Evolutionary conservation across 768 basidiomycete species (phyloP), one percentile per base, ranked within the genome.

Genomic region (Amanita inopinata): DNA sequence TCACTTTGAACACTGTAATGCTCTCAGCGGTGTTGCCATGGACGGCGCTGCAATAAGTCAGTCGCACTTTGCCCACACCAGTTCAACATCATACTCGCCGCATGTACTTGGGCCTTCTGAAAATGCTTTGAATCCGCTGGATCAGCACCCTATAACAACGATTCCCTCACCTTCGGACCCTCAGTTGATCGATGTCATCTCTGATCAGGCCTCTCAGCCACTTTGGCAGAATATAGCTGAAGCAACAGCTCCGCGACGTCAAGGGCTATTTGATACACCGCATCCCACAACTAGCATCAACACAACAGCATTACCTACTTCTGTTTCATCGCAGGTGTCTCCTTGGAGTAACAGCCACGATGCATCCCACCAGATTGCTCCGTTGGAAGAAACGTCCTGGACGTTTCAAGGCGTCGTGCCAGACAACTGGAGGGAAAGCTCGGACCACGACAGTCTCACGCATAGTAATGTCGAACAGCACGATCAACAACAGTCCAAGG

Each of bases 401-500:
- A 63, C 74, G 8, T 71, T 73, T 3, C 64, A 76, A 41, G 65
- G 65, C 17, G 52, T 55, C 25, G 56, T 64, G 0, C 68, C 74
- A 25, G 71, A 73, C 12, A 62, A 55, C 36, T 79, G 77, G 78
- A 62, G 56, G 36, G 54, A 61, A 35, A 46, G 53, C 5, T 43
- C 64, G 2, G 28, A 41, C n/a, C 43, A 31, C 22, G 66, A 65
- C 46, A 74, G 73, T 46, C 62, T 80, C 14, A 77, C 79, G 0
- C 65, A 72, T 43, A 72, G 67, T 40, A 78, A 77, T 49, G 59
- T 79, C 14, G 74, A 71, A 6, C 76, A 78, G 38, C 76, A 79
- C 49, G 75, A 76, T 46, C 69, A 70, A 48, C 69, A 74, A 44
- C 62, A 65, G 23, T 54, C 63, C 25, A 63, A 35, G 33, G 25